Conservation (phyloP, 768 basidiomycete genomes). For the Panellus pusillus region DNA sequence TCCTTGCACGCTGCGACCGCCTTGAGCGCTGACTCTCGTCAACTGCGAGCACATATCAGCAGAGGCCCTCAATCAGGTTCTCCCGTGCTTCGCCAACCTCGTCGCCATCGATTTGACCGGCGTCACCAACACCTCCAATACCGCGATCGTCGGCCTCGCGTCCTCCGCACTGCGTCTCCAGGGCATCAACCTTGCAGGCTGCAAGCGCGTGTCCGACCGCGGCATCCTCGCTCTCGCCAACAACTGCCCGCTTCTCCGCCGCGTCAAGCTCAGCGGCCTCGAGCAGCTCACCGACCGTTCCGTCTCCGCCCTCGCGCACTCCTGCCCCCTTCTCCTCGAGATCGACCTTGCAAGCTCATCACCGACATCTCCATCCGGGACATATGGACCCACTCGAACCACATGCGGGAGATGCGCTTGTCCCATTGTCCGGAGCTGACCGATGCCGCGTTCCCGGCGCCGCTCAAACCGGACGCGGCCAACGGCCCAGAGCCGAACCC, state of each 20-base stretch:
- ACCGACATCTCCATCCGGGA: slow-evolving; percentile 79
- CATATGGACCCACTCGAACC: slow-evolving; percentile 74
- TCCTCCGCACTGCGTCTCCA: slow-evolving; percentile 72
- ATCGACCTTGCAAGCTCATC: slow-evolving; percentile 87
- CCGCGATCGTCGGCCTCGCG: slow-evolving; percentile 71
- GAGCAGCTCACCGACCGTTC: slow-evolving; percentile 73
- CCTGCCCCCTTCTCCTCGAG: slow-evolving; percentile 87
- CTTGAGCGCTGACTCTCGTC: slow-evolving; percentile 86
- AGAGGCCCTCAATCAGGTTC: slow-evolving; percentile 58
- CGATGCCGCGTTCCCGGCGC: slow-evolving; percentile 83
- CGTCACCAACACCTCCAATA: slow-evolving; percentile 67
- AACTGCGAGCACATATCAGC: slow-evolving; percentile 72
- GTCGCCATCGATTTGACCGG: slow-evolving; percentile 85
- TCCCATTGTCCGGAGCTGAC: slow-evolving; percentile 78
- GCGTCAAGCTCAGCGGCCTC: slow-evolving; percentile 87
- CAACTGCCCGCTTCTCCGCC: slow-evolving; percentile 74
- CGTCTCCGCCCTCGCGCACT: slow-evolving; percentile 71
- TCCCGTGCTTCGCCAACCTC: slow-evolving; percentile 72
- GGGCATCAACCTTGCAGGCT: slow-evolving; percentile 88
- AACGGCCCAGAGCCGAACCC: slow-evolving; percentile 38
- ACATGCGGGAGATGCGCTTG: slow-evolving; percentile 91
- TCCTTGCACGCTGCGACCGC: slow-evolving; percentile 72
- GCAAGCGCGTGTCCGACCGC: slow-evolving; percentile 74
- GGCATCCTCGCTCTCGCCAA: slow-evolving; percentile 76
- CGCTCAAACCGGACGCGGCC: slow-evolving; percentile 41